phyloP scores from a whole-genome alignment of 345 rosid genomes.

The Lenwebbia sp. region DNA sequence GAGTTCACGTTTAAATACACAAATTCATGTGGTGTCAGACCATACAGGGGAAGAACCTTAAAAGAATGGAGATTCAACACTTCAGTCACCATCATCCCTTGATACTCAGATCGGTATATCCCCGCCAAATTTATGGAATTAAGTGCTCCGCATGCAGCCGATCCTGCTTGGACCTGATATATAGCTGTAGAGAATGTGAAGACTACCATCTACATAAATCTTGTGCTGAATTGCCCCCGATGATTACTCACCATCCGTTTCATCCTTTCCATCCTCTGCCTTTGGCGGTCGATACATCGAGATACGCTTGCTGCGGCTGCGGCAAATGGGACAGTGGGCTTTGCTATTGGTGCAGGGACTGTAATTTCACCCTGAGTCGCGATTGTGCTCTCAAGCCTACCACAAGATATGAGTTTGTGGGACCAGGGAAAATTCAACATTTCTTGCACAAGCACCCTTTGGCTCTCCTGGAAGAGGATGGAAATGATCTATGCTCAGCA shows the following conservation, averaged over 20 bases:
- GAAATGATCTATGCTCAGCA: background rate
- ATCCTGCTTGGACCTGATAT: background rate
- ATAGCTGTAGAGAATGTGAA: background rate
- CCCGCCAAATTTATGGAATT: background rate
- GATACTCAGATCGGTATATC: background rate
- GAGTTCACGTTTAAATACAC: too few species aligned
- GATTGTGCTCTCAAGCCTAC: conserved; percentile 4
- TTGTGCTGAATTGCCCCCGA: background rate
- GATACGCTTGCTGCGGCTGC: conserved; percentile 1
- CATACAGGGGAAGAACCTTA: background rate
- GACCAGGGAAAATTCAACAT: background rate
- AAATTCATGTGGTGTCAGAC: background rate
- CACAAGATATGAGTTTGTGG: background rate
- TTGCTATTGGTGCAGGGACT: background rate
- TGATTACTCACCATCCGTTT: background rate
- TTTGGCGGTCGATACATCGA: background rate
- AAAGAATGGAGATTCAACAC: background rate
- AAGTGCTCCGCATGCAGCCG: background rate
- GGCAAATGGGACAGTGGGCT: background rate
- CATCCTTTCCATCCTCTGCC: conserved; percentile 2
- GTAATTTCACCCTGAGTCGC: background rate
- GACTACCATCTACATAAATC: background rate
- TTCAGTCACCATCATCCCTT: background rate
- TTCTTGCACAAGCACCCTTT: background rate
- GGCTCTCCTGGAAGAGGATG: background rate